phyloP scores from a whole-genome alignment of 805 yeast genomes.

The Pichia cephalocereana region DNA sequence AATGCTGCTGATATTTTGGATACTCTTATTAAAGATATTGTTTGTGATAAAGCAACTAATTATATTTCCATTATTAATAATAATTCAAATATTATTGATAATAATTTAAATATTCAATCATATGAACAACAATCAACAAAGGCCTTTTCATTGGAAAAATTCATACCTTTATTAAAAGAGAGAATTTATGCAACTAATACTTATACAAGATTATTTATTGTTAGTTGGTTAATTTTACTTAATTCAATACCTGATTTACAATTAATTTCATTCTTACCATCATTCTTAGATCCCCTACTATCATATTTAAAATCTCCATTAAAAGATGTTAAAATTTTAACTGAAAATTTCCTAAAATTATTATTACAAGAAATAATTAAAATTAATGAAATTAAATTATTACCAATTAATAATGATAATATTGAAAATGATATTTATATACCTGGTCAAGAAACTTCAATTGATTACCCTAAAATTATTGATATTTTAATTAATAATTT shows the following conservation, averaged over 20 bases:
- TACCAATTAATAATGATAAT: too few species aligned
- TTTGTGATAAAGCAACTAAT: slow-evolving; percentile 86
- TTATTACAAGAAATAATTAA: slow-evolving; percentile 74
- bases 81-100: slow-evolving; percentile 33
- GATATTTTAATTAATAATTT: slow-evolving; percentile 76
- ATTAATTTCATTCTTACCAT: slow-evolving; percentile 77
- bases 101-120: slow-evolving; percentile 50
- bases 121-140: slow-evolving; percentile 47
- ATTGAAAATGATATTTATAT: slow-evolving; percentile 47
- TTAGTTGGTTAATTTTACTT: slow-evolving; percentile 88
- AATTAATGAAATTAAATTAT: slow-evolving; percentile 54
- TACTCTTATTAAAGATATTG: slow-evolving; percentile 84
- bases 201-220: slow-evolving; percentile 80
- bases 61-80: slow-evolving; percentile 60
- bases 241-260: slow-evolving; percentile 92
- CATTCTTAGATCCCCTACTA: slow-evolving; percentile 76
- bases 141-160: slow-evolving; percentile 78
- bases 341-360: slow-evolving; percentile 66
- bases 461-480: slow-evolving; percentile 73
- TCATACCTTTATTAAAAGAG: slow-evolving; percentile 86
- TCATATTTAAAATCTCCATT: slow-evolving; percentile 75
- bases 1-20: slow-evolving; percentile 94
- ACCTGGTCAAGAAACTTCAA: slow-evolving; percentile 72
- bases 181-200: slow-evolving; percentile 90
- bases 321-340: slow-evolving; percentile 78